Conservation (phyloP, 225 moss, liverwort and hornwort species). For the Physcomitrium patens region DNA sequence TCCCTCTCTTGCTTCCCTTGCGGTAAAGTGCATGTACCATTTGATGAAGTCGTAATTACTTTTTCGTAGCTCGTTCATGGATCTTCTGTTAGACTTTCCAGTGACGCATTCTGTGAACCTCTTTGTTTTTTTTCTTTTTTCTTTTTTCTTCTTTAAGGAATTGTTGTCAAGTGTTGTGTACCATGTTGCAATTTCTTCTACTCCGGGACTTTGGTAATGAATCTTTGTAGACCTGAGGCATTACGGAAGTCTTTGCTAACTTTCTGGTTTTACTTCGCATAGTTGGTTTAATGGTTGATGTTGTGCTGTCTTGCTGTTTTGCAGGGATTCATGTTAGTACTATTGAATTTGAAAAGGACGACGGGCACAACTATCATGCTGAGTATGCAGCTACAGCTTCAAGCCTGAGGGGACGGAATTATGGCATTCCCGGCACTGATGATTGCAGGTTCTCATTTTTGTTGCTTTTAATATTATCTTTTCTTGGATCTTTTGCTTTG, state of each 20-base stretch:
- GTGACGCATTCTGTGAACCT: too few species aligned
- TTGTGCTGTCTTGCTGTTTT: conserved; percentile 16
- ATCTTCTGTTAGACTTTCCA: too few species aligned
- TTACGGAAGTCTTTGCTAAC: not conserved
- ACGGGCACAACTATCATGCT: conserved; percentile 79
- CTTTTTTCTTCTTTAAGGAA: too few species aligned
- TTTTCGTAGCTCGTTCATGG: not conserved
- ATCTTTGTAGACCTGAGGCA: too few species aligned
- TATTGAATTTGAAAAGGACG: conserved; percentile 92
- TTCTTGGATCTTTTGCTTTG: conserved; percentile 13
- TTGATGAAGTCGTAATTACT: not conserved
- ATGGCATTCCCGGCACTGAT: conserved; percentile 88
- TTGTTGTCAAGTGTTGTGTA: too few species aligned
- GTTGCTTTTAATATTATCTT: conserved; percentile 4
- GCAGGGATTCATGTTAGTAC: conserved; percentile 92
- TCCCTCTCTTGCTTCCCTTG: conserved; percentile 91
- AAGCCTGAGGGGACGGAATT: conserved; percentile 88
- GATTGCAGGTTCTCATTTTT: conserved; percentile 69
- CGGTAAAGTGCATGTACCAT: conserved; percentile 48
- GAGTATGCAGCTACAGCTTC: conserved; percentile 94
- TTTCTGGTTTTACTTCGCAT: conserved; percentile 15
- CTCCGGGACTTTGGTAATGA: too few species aligned
- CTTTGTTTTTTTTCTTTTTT: too few species aligned
- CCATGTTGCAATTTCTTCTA: too few species aligned
- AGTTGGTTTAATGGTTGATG: conserved; percentile 24